Conservation (phyloP, 352 stramenopile genomes). For the Thalassiosira mediterranea region DNA sequence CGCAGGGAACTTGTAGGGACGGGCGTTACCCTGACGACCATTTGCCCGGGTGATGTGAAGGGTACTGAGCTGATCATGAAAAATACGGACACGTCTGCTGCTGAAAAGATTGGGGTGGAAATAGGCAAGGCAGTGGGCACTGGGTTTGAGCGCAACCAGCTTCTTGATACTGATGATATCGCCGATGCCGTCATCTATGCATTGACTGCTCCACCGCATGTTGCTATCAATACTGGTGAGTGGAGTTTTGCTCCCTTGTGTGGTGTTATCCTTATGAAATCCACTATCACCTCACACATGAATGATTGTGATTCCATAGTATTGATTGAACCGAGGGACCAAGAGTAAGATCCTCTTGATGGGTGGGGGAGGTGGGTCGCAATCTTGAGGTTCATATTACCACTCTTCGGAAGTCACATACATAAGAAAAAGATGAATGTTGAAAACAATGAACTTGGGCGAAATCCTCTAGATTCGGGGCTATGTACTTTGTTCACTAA, state of each 20-base stretch:
- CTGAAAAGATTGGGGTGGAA: slow-evolving; percentile 59
- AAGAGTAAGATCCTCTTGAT: slow-evolving; percentile 51
- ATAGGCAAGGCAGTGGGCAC: slow-evolving; percentile 67
- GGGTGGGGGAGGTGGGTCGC: background rate
- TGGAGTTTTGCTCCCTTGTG: no score
- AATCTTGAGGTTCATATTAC: background rate
- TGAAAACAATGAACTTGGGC: no score
- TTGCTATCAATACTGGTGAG: slow-evolving; percentile 90
- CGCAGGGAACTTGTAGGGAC: slow-evolving; percentile 88
- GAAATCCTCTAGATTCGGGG: no score
- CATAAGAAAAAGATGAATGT: no score
- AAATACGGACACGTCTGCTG: slow-evolving; percentile 87
- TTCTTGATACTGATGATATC: slow-evolving; percentile 88
- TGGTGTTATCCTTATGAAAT: no score
- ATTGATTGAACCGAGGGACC: slow-evolving; percentile 89
- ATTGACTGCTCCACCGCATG: slow-evolving; percentile 87
- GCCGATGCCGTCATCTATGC: slow-evolving; percentile 88
- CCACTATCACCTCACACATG: no score
- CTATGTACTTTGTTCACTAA: no score
- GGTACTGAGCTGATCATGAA: slow-evolving; percentile 89
- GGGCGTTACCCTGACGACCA: slow-evolving; percentile 87
- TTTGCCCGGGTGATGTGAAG: slow-evolving; percentile 89
- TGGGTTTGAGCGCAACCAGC: slow-evolving; percentile 74
- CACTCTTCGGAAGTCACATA: no score
- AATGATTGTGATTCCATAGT: no score